Evolutionary conservation across 495 filamentous ascomycete species (phyloP).

Genomic region (Trichoderma asperelloides): DNA sequence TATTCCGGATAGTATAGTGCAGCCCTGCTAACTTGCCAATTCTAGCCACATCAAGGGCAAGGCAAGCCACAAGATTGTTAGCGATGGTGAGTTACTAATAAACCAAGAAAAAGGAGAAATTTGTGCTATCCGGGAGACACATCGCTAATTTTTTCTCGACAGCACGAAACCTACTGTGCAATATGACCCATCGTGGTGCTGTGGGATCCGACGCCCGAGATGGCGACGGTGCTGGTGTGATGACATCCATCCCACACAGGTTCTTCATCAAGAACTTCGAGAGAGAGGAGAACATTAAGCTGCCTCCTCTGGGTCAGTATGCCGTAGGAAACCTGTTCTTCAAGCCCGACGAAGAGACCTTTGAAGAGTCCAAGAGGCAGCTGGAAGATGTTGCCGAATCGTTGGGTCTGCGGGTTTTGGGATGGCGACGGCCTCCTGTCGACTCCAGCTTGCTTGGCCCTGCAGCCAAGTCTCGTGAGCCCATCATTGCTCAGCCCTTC

Average conservation of each 20-base stretch:
- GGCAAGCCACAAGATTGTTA: constrained; percentile 96
- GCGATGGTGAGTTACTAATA: constrained; percentile 68
- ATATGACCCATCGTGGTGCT: constrained; percentile 99
- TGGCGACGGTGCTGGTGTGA: constrained; percentile 96
- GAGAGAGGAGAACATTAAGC: constrained; percentile 72
- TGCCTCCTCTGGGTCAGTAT: constrained; percentile 88
- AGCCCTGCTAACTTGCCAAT: not conserved
- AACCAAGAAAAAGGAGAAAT: not conserved
- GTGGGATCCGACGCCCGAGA: constrained; percentile 97
- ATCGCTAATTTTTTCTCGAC: constrained; percentile 14
- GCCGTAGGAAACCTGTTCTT: constrained; percentile 98
- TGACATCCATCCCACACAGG: constrained; percentile 98
- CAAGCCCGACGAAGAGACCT: constrained; percentile 83
- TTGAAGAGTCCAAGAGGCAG: constrained; percentile 75
- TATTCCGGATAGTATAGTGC: constrained; percentile 6
- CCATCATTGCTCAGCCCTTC: constrained; percentile 90
- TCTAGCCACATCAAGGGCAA: constrained; percentile 92
- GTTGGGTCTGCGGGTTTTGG: constrained; percentile 81
- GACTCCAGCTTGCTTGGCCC: constrained; percentile 91
- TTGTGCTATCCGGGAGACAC: not conserved
- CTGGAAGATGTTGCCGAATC: constrained; percentile 90
- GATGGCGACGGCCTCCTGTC: constrained; percentile 91
- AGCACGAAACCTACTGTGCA: constrained; percentile 93
- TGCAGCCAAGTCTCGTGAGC: constrained; percentile 87
- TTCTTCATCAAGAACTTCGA: constrained; percentile 99